phyloP scores from a whole-genome alignment of 2,329 filamentous ascomycete species.

The Exophiala sp. region DNA sequence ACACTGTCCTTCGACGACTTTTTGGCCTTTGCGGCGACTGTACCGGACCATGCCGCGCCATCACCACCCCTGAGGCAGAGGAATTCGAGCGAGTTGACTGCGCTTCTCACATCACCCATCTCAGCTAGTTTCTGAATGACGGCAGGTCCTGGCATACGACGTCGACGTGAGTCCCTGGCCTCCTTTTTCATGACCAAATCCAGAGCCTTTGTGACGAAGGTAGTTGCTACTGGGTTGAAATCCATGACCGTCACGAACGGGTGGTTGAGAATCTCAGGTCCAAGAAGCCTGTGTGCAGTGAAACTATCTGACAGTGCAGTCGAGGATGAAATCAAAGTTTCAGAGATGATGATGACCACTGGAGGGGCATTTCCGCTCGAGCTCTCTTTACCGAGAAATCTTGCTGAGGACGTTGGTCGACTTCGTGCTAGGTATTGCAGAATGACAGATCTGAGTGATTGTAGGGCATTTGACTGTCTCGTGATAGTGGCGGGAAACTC shows the following conservation, averaged over 20 bases:
- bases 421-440: slow-evolving; percentile 70
- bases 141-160: slow-evolving; percentile 70
- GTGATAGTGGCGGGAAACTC: slow-evolving; percentile 77
- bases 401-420: slow-evolving; percentile 53
- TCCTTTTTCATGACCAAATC: slow-evolving; percentile 82
- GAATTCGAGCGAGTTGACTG: slow-evolving; percentile 89
- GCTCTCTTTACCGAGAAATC: slow-evolving; percentile 35
- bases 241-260: slow-evolving; percentile 76
- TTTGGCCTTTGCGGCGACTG: slow-evolving; percentile 65
- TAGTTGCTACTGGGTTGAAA: slow-evolving; percentile 88
- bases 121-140: slow-evolving; percentile 78
- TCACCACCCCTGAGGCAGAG: slow-evolving; percentile 78
- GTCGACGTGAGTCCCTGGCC: slow-evolving; percentile 70
- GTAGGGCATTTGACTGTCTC: slow-evolving; percentile 60
- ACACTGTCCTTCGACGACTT: slow-evolving; percentile 51
- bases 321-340: slow-evolving; percentile 80
- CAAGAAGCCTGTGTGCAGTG: slow-evolving; percentile 84
- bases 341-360: slow-evolving; percentile 85
- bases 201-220: slow-evolving; percentile 78
- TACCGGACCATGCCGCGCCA: slow-evolving; percentile 71
- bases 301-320: slow-evolving; percentile 86
- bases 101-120: slow-evolving; percentile 86
- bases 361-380: slow-evolving; percentile 57
- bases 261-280: slow-evolving; percentile 79
- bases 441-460: slow-evolving; percentile 71